Conservation (phyloP, 805 yeast genomes). For the Tetrapisispora nanseiensis region DNA sequence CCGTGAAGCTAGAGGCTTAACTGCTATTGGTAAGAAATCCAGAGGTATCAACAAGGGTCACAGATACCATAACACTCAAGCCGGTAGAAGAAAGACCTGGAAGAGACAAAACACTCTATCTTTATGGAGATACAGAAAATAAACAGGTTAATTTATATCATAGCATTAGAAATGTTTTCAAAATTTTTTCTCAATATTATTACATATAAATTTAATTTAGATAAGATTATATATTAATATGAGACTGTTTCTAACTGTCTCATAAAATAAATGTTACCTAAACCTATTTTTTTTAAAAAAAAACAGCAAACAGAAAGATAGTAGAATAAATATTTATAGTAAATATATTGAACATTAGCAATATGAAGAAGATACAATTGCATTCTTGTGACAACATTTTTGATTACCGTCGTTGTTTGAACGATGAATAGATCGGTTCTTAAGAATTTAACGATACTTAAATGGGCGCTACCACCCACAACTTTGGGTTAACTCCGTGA, state of each 20-base stretch:
- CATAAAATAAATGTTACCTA: slow-evolving; percentile 1
- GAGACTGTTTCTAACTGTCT: no score
- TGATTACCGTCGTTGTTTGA: no score
- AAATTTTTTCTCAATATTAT: background rate
- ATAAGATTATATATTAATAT: no score
- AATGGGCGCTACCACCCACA: no score
- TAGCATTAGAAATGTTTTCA: background rate
- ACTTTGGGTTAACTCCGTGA: no score
- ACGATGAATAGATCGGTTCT: no score
- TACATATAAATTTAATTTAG: slow-evolving; percentile 1
- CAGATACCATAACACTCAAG: slow-evolving; percentile 93
- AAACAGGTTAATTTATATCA: slow-evolving; percentile 23
- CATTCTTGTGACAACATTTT: no score
- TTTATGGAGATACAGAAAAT: slow-evolving; percentile 98
- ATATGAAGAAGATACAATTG: no score
- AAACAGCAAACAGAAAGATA: no score
- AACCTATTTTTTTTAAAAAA: background rate
- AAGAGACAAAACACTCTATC: slow-evolving; percentile 97
- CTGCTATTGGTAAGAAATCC: slow-evolving; percentile 96
- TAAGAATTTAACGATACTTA: no score
- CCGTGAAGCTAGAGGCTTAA: slow-evolving; percentile 99
- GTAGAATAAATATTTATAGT: background rate
- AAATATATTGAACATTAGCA: no score
- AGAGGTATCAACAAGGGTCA: slow-evolving; percentile 99
- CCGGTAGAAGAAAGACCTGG: slow-evolving; percentile 99